Evolutionary conservation across 1,139 yeast genomes (phyloP).

Genomic region (Hanseniaspora sp.): DNA sequence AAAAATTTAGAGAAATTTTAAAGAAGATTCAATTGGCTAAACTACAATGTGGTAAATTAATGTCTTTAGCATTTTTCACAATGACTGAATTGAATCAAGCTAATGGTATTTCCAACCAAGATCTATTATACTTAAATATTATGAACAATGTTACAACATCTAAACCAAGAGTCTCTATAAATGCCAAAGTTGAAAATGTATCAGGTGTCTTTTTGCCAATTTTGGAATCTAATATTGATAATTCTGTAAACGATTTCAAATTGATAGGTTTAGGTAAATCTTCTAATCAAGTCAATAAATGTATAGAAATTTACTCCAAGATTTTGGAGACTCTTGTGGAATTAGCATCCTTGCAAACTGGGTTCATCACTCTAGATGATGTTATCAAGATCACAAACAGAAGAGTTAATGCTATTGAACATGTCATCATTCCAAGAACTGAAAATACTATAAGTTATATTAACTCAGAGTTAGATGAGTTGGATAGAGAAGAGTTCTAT

Average conservation of each 20-base stretch:
- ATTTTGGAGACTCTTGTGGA: constrained; percentile 95
- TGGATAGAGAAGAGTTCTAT: constrained; percentile 96
- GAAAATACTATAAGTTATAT: constrained; percentile 90
- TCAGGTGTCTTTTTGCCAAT: constrained; percentile 92
- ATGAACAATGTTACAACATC: constrained; percentile 69
- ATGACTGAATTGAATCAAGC: constrained; percentile 96
- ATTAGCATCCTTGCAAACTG: constrained; percentile 88
- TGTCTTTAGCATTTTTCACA: constrained; percentile 97
- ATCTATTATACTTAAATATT: constrained; percentile 85
- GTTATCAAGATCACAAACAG: constrained; percentile 95
- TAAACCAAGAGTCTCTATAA: constrained; percentile 78
- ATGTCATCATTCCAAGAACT: constrained; percentile 92
- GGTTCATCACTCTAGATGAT: constrained; percentile 90
- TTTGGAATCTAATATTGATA: constrained; percentile 74
- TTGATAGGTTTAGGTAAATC: constrained; percentile 96
- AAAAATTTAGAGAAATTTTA: constrained; percentile 90
- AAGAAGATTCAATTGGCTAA: constrained; percentile 88
- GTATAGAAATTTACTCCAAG: constrained; percentile 81
- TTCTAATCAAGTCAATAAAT: constrained; percentile 95
- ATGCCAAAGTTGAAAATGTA: constrained; percentile 90
- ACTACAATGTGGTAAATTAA: constrained; percentile 93
- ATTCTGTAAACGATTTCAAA: constrained; percentile 81
- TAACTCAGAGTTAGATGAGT: constrained; percentile 90
- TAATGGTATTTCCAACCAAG: constrained; percentile 48
- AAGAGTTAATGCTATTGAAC: constrained; percentile 97